Evolutionary conservation across 257 asterid species (phyloP), one percentile per base, ranked within the genome.

Genomic region (Scutellaria minor): DNA sequence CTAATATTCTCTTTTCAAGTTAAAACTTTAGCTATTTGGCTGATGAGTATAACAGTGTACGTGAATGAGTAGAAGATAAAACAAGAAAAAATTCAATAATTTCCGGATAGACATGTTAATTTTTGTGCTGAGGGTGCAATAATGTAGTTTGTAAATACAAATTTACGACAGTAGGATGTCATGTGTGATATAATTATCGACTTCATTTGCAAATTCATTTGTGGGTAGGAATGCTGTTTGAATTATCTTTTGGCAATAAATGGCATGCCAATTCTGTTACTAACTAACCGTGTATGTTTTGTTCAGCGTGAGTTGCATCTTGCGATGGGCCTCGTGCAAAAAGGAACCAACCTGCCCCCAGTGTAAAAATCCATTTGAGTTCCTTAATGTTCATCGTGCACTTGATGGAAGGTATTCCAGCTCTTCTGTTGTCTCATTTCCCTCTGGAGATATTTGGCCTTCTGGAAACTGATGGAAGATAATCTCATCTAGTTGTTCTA

Each of bases 251-350:
- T 51, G n/a, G 22, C 53, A 11, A 11, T 54, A 27, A 41, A 48
- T 44, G 11, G 11, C 14, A 55, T 55, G 50, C 11, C 60, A 18
- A 40, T n/a, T 7, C 47, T 24, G 55, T 71, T 64, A 39, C 63
- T 76, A 47, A 75, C 47, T 12, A 71, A 27, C 31, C n/a, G 1
- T 18, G 7, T 56, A 15, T 72, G 58, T 71, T 73, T 75, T 82
- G 24, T 80, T 65, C 86, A 94, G 97, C 40, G 95, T 91, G 83
- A 88, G 77, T 22, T 94, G 97, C 84, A 94, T 91, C 78, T 84
- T 94, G 72, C 87, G 89, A 7, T 94, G 98, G 97, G 97, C 96
- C 56, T 78, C 97, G 8, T 86, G 82, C 93, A 91, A 94, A 75
- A 85, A 81, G 53, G 88, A 91, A 60, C 86, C 93, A 11, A 85